Conservation (phyloP, 2,329 filamentous ascomycete genomes). For the Aspergillus arachidicola region DNA sequence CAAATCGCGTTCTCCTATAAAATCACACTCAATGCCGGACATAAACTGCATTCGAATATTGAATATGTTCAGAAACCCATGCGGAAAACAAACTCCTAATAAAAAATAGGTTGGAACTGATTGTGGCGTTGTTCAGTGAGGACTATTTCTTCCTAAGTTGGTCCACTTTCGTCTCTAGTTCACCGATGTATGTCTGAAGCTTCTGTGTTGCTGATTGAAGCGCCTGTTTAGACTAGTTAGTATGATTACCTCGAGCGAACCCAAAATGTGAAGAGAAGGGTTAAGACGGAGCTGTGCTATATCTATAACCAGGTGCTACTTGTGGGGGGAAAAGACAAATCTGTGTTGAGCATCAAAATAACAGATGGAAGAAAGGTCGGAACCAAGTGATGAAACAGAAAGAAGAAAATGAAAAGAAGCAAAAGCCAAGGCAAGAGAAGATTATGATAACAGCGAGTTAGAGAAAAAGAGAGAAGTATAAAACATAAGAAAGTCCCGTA, state of each 20-base stretch:
- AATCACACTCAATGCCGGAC: not conserved
- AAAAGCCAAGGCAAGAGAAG: not conserved
- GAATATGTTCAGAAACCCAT: not conserved
- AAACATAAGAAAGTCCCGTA: not conserved
- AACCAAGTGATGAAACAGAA: not conserved
- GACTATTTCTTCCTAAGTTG: slow-evolving; percentile 67
- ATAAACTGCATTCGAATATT: slow-evolving; percentile 2
- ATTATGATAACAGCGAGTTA: not conserved
- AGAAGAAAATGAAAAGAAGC: not conserved
- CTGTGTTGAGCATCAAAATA: not conserved
- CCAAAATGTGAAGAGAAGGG: no score
- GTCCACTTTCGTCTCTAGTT: slow-evolving; percentile 78
- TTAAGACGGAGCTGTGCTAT: not conserved
- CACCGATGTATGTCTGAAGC: slow-evolving; percentile 80
- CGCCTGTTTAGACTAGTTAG: slow-evolving; percentile 56
- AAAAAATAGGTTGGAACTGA: not conserved
- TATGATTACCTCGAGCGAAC: not conserved
- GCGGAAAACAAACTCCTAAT: slow-evolving; percentile 14
- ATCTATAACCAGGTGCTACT: no score
- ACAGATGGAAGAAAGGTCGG: not conserved
- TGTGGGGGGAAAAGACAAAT: not conserved
- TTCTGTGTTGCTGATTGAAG: slow-evolving; percentile 85
- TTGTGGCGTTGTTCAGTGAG: not conserved
- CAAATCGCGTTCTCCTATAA: not conserved
- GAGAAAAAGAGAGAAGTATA: not conserved